A percentile compares a stretch with the other conserved stretches of the same genome.
These are phyloP conservation scores for Fonsecaea erecta DNA, from an alignment of 2,329 filamentous ascomycete species.

Conservation along the genomic window DNA sequence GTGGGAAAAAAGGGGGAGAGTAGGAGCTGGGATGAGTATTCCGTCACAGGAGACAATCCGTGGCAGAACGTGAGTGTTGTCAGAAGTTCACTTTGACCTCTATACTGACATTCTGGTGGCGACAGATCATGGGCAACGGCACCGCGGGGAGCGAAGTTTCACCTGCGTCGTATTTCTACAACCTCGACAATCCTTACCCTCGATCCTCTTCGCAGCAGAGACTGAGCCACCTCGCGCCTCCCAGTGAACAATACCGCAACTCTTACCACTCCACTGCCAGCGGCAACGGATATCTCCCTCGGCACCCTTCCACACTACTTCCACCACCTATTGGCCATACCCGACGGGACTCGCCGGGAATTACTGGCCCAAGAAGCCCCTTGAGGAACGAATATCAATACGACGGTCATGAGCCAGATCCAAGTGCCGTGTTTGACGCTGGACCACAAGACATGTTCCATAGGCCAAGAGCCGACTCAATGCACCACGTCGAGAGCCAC, in stretches of 20 bases:
- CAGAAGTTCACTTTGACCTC: no score
- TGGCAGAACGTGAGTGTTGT: not conserved
- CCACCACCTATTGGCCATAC: slow-evolving; percentile 14
- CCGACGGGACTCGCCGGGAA: slow-evolving; percentile 3
- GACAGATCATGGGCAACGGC: not conserved
- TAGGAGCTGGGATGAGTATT: slow-evolving; percentile 26
- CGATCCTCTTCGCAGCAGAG: slow-evolving; percentile 14
- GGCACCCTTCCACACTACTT: slow-evolving; percentile 23
- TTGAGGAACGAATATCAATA: slow-evolving; percentile 14
- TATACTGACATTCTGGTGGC: slow-evolving; percentile 2
- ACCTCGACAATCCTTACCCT: slow-evolving; percentile 20
- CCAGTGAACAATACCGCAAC: slow-evolving; percentile 8
- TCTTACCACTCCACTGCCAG: slow-evolving; percentile 20
- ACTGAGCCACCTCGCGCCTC: slow-evolving; percentile 17
- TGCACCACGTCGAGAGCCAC: not conserved
- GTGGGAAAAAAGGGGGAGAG: slow-evolving; percentile 13
- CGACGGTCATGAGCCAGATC: not conserved
- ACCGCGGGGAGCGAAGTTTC: slow-evolving; percentile 10
- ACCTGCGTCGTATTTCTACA: slow-evolving; percentile 15
- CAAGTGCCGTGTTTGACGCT: not conserved
- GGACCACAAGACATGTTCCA: not conserved
- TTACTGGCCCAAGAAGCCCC: slow-evolving; percentile 4
- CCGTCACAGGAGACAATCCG: slow-evolving; percentile 9
- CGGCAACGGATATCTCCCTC: slow-evolving; percentile 13
- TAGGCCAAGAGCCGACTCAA: not conserved